Percentiles rank a stretch among this genome's conserved stretches.
These are phyloP conservation scores for Cyathus striatus DNA, from an alignment of 768 basidiomycete genomes.

Conservation along the genomic window DNA sequence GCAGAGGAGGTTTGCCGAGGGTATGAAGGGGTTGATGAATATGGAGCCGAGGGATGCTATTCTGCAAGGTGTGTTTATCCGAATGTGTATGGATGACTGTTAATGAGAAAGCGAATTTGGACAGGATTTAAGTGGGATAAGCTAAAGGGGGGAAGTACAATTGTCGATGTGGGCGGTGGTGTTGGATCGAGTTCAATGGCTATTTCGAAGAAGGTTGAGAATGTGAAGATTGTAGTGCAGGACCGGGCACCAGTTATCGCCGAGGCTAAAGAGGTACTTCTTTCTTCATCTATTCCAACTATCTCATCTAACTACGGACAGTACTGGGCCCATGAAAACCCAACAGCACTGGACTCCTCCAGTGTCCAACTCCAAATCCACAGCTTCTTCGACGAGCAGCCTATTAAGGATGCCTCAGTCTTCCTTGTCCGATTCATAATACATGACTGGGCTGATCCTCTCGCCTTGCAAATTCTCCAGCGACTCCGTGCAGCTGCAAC, in stretches of 20 bases:
- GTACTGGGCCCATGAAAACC: not conserved
- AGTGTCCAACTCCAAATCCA: constrained; percentile 29
- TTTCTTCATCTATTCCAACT: not conserved
- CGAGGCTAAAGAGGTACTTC: not conserved
- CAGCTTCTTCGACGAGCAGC: constrained; percentile 56
- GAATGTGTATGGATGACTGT: not conserved
- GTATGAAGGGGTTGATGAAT: constrained; percentile 17
- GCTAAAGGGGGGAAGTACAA: not conserved
- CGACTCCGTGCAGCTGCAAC: not conserved
- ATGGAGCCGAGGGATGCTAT: constrained; percentile 16
- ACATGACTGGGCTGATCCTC: constrained; percentile 58
- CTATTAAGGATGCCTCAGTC: constrained; percentile 31
- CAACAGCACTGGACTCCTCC: not conserved
- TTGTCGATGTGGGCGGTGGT: constrained; percentile 1
- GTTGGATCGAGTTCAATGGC: not conserved
- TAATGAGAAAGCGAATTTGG: not conserved
- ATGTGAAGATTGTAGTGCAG: not conserved
- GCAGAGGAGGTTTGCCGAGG: constrained; percentile 24
- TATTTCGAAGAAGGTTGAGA: not conserved
- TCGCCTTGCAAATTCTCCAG: not conserved
- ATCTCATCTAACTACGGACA: not conserved
- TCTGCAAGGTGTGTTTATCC: constrained; percentile 8
- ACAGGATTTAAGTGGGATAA: not conserved
- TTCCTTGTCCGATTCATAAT: constrained; percentile 53
- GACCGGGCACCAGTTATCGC: not conserved